A percentile compares a stretch with the other conserved stretches of the same genome.
Conservation (phyloP, 345 rosid genomes). For the sweet orange (Citrus sinensis) region DVS_A1.0 CM039163.1:17452501-17453000, state of each 20-base stretch:
- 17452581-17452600: conserved; percentile 37
- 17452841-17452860: neutral
- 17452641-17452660: neutral
- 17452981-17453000: neutral
- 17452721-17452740: neutral
- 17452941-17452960: conserved; percentile 67
- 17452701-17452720: neutral
- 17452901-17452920: conserved; percentile 41
- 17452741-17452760: neutral
- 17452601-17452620: neutral
- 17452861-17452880: neutral
- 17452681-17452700: neutral
- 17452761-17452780: neutral
- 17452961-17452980: neutral
- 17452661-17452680: neutral
- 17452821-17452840: neutral
- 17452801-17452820: neutral
- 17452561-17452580: conserved; percentile 57
- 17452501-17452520: conserved; percentile 50
- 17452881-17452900: neutral
- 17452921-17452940: conserved; percentile 68
- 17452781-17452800: neutral
- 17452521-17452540: conserved; percentile 36
- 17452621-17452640: neutral
- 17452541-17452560: conserved; percentile 54